Evolutionary conservation across 2,329 filamentous ascomycete genomes (phyloP).

Genomic region (Neonectria faginata): DNA sequence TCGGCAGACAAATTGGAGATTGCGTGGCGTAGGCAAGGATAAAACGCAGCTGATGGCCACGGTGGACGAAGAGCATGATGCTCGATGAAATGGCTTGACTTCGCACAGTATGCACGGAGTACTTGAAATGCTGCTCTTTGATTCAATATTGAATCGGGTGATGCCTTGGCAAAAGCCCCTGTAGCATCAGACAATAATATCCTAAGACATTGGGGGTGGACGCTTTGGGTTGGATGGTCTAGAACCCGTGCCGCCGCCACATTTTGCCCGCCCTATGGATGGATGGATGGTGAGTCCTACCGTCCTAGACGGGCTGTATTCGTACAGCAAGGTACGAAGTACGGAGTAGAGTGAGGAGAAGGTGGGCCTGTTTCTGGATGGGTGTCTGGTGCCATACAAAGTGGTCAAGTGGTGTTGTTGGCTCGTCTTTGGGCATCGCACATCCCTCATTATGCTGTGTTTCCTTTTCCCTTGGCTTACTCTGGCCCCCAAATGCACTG

Average conservation of each 20-base stretch:
- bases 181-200: neutral
- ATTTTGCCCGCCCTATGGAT: neutral
- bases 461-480: neutral
- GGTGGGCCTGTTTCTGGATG: neutral
- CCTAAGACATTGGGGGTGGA: neutral
- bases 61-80: constrained; percentile 2
- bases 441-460: neutral
- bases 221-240: constrained; percentile 4
- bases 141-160: neutral
- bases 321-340: neutral
- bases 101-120: constrained; percentile 1
- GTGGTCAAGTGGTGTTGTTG: neutral
- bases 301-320: neutral
- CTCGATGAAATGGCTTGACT: neutral
- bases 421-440: neutral
- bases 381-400: neutral
- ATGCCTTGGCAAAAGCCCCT: constrained; percentile 3
- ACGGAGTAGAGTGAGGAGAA: neutral
- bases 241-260: constrained; percentile 5
- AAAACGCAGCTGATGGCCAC: neutral
- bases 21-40: constrained; percentile 20
- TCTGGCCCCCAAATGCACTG: neutral
- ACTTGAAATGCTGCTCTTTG: neutral
- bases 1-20: constrained; percentile 9
- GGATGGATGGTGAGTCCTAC: neutral